These are phyloP conservation scores for Rhynchospora tenuis DNA, from an alignment of 176 grass and related monocot genomes.

Conservation along the genomic window DNA sequence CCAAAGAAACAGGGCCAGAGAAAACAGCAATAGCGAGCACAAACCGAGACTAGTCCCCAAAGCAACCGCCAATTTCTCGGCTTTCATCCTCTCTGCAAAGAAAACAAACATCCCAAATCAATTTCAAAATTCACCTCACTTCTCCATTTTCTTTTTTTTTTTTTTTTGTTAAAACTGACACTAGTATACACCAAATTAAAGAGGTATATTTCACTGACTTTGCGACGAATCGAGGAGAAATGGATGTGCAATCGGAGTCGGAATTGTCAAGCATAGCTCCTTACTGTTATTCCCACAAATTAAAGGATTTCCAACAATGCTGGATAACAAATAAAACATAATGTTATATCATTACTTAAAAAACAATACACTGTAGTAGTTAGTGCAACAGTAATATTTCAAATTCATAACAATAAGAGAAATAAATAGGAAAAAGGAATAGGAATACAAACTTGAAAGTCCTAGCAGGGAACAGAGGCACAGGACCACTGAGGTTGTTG, in stretches of 20 bases:
- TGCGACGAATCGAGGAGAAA: constrained; percentile 64
- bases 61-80: constrained; percentile 44
- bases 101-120: background rate
- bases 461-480: constrained; percentile 63
- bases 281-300: constrained; percentile 54
- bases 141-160: too few relatives aligned
- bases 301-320: constrained; percentile 79
- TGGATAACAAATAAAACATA: constrained; percentile 30
- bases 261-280: constrained; percentile 49
- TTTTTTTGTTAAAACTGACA: constrained; percentile 12
- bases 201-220: constrained; percentile 52
- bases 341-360: too few relatives aligned
- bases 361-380: too few relatives aligned
- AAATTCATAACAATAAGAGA: too few relatives aligned
- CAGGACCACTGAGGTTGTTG: constrained; percentile 83
- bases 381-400: too few relatives aligned
- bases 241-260: constrained; percentile 39
- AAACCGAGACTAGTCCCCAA: constrained; percentile 67
- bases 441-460: constrained; percentile 66
- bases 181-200: too few relatives aligned
- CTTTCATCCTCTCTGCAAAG: constrained; percentile 54
- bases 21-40: constrained; percentile 57
- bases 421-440: constrained; percentile 26
- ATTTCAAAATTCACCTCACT: background rate
- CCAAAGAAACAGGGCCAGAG: constrained; percentile 52